Percentiles rank a stretch among this genome's conserved stretches.
These are phyloP conservation scores for Hymenoscyphus fraxineus DNA, from an alignment of 2,329 filamentous ascomycete genomes.

Conservation along the genomic window DNA sequence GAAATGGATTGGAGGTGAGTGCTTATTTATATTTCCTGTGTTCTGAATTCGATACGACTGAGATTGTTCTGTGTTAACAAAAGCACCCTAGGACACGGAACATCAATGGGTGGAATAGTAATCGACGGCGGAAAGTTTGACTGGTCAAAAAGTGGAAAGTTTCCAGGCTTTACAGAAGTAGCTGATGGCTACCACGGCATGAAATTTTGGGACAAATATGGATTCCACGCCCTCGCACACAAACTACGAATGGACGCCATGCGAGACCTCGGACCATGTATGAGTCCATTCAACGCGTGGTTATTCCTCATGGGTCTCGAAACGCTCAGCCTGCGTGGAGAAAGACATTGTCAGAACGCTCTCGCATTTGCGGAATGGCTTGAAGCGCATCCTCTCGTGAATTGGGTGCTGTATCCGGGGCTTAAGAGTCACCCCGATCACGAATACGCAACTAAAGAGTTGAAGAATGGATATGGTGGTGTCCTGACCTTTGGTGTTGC, in stretches of 20 bases:
- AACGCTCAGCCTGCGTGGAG: constrained; percentile 60
- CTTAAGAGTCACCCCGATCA: constrained; percentile 59
- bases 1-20: constrained; percentile 60
- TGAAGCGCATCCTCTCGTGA: constrained; percentile 59
- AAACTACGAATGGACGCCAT: constrained; percentile 64
- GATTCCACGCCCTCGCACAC: constrained; percentile 59
- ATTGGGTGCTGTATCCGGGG: constrained; percentile 67
- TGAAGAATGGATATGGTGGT: constrained; percentile 61
- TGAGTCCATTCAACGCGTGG: constrained; percentile 67
- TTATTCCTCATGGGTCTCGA: constrained; percentile 64
- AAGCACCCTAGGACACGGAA: constrained; percentile 46
- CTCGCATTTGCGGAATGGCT: constrained; percentile 61
- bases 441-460: constrained; percentile 60
- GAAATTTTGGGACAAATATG: constrained; percentile 66
- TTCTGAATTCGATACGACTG: background rate
- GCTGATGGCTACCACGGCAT: constrained; percentile 60
- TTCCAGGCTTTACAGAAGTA: constrained; percentile 65
- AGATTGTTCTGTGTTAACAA: background rate
- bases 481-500: constrained; percentile 67
- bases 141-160: constrained; percentile 63
- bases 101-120: constrained; percentile 61
- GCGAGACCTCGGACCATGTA: constrained; percentile 58
- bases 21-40: background rate
- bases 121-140: constrained; percentile 65
- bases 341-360: constrained; percentile 62